A percentile compares a stretch with the other conserved stretches of the same genome.
Conservation (phyloP, 2,329 filamentous ascomycete genomes). For the Calycina herbarum region DNA sequence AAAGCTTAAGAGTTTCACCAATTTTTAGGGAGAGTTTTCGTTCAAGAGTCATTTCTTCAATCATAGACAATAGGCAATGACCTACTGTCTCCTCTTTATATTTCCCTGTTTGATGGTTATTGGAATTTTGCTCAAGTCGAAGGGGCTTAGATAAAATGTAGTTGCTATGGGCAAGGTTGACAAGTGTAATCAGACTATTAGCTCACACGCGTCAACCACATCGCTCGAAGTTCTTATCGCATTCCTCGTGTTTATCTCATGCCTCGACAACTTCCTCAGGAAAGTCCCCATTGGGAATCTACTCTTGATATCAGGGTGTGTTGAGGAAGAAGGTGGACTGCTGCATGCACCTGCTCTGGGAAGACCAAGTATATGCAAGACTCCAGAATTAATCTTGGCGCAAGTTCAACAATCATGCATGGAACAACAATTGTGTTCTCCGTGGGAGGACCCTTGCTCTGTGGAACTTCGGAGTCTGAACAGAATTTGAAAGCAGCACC, state of each 20-base stretch:
- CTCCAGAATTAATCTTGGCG: slow-evolving; percentile 1
- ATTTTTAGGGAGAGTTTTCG: background rate
- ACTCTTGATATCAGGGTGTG: background rate
- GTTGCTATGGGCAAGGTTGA: too few species aligned
- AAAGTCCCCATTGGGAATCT: background rate
- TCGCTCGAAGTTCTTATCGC: background rate
- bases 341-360: background rate
- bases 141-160: too few species aligned
- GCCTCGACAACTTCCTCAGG: background rate
- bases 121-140: too few species aligned
- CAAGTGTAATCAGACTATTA: too few species aligned
- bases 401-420: background rate
- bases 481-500: background rate
- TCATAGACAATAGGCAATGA: too few species aligned
- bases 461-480: background rate
- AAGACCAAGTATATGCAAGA: background rate
- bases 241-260: background rate
- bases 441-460: background rate
- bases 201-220: background rate
- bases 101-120: too few species aligned
- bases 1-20: background rate
- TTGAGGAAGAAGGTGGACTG: background rate
- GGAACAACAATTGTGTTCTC: background rate
- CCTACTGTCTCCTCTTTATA: too few species aligned
- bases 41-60: too few species aligned